A percentile compares a stretch with the other conserved stretches of the same genome.
phyloP scores from a whole-genome alignment of 805 yeast species.

The Yarrowia keelungensis region DNA sequence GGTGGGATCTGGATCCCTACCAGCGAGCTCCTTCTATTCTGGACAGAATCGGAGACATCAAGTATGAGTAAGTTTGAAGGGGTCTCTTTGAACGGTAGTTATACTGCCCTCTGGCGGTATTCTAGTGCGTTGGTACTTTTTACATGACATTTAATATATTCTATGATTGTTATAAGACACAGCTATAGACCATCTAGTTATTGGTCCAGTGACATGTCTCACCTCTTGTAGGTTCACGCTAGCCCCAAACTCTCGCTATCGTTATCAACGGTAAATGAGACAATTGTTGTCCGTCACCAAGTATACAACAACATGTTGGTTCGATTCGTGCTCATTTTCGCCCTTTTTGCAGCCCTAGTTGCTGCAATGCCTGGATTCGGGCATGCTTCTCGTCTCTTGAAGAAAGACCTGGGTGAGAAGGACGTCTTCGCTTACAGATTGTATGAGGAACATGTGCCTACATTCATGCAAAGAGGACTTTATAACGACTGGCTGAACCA shows the following conservation, averaged over 20 bases:
- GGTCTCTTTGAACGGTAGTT: no score
- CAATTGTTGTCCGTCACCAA: background rate
- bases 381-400: background rate
- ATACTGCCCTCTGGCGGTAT: no score
- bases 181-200: no score
- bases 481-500: background rate
- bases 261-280: background rate
- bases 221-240: background rate
- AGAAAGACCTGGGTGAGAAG: background rate
- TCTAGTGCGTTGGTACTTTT: background rate
- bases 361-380: background rate
- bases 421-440: background rate
- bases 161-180: background rate
- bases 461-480: background rate
- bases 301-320: background rate
- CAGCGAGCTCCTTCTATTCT: constrained; percentile 77
- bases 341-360: background rate
- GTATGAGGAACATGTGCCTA: background rate
- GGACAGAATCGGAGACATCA: constrained; percentile 74
- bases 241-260: background rate
- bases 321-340: background rate
- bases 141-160: constrained; percentile 10
- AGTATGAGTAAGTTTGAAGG: constrained; percentile 44
- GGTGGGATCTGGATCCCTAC: constrained; percentile 77
- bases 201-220: background rate